phyloP scores from a whole-genome alignment of 1,284 basidiomycete genomes.

The Thelephora terrestris region DNA sequence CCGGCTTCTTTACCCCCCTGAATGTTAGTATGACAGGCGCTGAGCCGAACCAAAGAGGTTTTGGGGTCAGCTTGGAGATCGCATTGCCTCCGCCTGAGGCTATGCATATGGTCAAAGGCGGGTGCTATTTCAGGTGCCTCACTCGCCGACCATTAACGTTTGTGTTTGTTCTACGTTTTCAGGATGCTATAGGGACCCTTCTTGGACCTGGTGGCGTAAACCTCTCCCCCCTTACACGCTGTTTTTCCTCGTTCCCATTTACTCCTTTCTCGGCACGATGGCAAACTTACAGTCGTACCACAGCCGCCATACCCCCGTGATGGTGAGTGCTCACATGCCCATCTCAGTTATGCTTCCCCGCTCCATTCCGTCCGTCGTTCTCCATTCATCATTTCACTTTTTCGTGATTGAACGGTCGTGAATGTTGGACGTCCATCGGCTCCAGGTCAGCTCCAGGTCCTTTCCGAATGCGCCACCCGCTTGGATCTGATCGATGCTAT shows the following conservation, averaged over 20 bases:
- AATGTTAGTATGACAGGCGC: constrained; percentile 27
- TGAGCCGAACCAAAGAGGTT: constrained; percentile 5
- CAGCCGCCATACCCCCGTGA: constrained; percentile 63
- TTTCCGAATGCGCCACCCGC: too few species aligned
- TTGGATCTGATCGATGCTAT: too few species aligned
- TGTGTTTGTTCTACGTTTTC: background rate
- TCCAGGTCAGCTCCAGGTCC: too few species aligned
- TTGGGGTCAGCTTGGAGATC: background rate
- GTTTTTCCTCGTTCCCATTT: constrained; percentile 71
- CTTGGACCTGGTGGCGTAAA: constrained; percentile 70
- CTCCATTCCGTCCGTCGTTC: too few species aligned
- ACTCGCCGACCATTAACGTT: background rate
- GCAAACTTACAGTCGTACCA: constrained; percentile 66
- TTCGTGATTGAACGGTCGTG: too few species aligned
- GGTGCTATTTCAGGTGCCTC: constrained; percentile 7
- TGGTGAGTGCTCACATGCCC: constrained; percentile 30
- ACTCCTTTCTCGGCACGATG: constrained; percentile 70
- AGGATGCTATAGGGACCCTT: constrained; percentile 66
- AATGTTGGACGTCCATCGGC: too few species aligned
- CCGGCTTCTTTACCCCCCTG: constrained; percentile 55
- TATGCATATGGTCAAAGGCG: constrained; percentile 40
- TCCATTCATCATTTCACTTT: too few species aligned
- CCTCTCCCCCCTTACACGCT: constrained; percentile 70
- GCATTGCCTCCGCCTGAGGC: background rate
- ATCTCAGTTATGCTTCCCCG: too few species aligned